Evolutionary conservation across 495 filamentous ascomycete genomes (phyloP).

Genomic region (Neurospora sp.): DNA sequence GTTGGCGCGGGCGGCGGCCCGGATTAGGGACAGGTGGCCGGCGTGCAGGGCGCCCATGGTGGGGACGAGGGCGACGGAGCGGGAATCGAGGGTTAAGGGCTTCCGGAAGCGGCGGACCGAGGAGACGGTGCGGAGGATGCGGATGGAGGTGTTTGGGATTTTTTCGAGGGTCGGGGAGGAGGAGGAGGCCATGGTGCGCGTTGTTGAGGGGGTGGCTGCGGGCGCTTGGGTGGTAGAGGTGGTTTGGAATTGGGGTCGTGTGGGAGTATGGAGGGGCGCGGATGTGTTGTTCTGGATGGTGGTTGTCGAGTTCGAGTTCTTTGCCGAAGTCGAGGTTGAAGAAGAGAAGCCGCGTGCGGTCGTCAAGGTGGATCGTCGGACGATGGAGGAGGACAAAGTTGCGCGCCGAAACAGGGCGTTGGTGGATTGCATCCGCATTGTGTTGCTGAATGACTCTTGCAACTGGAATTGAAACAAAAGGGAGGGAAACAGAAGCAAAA

Average conservation of each 20-base stretch:
- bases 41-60: constrained; percentile 96
- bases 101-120: constrained; percentile 62
- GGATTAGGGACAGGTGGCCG: constrained; percentile 77
- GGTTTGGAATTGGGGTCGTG: background rate
- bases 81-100: constrained; percentile 53
- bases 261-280: background rate
- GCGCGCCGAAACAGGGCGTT: constrained; percentile 19
- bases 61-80: constrained; percentile 77
- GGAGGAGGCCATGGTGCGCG: constrained; percentile 24
- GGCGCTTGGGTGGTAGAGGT: background rate
- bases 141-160: constrained; percentile 47
- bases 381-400: background rate
- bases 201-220: background rate
- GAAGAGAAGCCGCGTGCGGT: constrained; percentile 17
- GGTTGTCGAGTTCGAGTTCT: no score
- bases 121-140: constrained; percentile 64
- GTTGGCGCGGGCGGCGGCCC: constrained; percentile 74
- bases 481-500: background rate
- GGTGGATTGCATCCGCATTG: constrained; percentile 9
- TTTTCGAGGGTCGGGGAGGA: constrained; percentile 21
- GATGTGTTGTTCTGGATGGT: no score
- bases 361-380: constrained; percentile 12
- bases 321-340: background rate
- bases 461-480: background rate
- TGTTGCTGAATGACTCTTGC: background rate